Evolutionary conservation across 306 rosid genomes (phyloP), one percentile per base, ranked within the genome.

Genomic region (Benincasa hispida): DNA sequence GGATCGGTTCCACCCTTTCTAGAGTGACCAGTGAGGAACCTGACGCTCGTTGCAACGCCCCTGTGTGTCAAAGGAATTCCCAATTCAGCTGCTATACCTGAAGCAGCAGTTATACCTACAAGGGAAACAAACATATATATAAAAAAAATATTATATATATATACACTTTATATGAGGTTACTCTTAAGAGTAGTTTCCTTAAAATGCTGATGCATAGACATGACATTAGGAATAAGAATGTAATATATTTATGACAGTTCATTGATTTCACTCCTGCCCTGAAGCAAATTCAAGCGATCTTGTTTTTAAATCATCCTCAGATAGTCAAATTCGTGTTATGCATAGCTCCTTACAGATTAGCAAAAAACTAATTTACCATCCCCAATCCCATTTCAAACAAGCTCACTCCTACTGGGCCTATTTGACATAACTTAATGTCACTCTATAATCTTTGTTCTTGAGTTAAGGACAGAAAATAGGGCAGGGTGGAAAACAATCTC

Each of bases 1-100:
- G 98, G 98, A 85, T 91, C 94, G 2, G 87, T 79, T 81, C 98
- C 96, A 75, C 98, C 98, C 80, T 91, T 90, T 77, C 96, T 90
- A 19, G 96, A 90, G 82, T 94, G 98, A 37, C 98, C 98, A 0
- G 97, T 91, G 75, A 94, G 96, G 76, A 94, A 94, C 75, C 97
- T 85, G 48, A 88, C 96, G 55, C 93, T 94, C 15, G 77, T 90
- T 81, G 98, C 88, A 51, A 94, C 83, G 32, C 96, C 96, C 4
- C 97, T 87, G 72, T 94, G 98, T 60, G 98, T 94, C 76, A 94
- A 82, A 12, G 97, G 98, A 81, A 94, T 87, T 74, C 96, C 98
- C 28, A 94, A 72, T 84, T 88, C 88, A 5, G 97, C 97, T 25
- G 98, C 86, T 83, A 94, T 94, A 76, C 98, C 98, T 35, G 98